A percentile compares a stretch with the other conserved stretches of the same genome.
Evolutionary conservation across 2,329 filamentous ascomycete genomes (phyloP).

Genomic region (Phyllosticta citrichinensis): DNA sequence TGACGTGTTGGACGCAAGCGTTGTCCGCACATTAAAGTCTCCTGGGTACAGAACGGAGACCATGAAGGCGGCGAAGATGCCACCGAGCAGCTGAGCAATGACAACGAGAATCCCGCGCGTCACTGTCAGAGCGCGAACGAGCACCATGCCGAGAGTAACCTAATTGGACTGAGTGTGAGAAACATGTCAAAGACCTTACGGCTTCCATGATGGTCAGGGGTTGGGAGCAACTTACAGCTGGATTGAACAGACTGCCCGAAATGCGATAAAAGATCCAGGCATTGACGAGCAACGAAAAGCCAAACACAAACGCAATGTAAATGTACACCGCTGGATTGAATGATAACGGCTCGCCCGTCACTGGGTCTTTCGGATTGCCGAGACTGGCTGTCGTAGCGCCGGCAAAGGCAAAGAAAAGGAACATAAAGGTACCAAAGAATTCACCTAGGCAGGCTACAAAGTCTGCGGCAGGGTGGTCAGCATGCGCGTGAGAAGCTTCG

Average conservation of each 20-base stretch:
- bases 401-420: constrained; percentile 31
- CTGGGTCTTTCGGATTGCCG: constrained; percentile 16
- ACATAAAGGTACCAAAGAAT: constrained; percentile 31
- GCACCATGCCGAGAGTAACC: constrained; percentile 28
- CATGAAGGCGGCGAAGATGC: constrained; percentile 27
- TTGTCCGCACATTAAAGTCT: constrained; percentile 25
- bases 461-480: constrained; percentile 11
- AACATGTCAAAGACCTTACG: not conserved
- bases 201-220: no score
- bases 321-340: constrained; percentile 20
- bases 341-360: constrained; percentile 14
- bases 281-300: constrained; percentile 29
- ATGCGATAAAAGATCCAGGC: constrained; percentile 32
- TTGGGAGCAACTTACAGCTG: constrained; percentile 22
- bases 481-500: no score
- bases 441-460: constrained; percentile 27
- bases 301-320: constrained; percentile 29
- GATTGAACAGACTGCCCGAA: constrained; percentile 30
- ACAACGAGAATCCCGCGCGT: constrained; percentile 23
- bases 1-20: constrained; percentile 22
- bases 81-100: constrained; percentile 26
- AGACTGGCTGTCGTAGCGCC: constrained; percentile 29
- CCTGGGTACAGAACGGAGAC: constrained; percentile 27
- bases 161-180: constrained; percentile 3
- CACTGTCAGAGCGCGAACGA: constrained; percentile 20